Percentiles rank a stretch among this genome's conserved stretches.
Evolutionary conservation across 176 grass and related monocot genomes (phyloP).

Genomic region (Oryza nivara): DNA sequence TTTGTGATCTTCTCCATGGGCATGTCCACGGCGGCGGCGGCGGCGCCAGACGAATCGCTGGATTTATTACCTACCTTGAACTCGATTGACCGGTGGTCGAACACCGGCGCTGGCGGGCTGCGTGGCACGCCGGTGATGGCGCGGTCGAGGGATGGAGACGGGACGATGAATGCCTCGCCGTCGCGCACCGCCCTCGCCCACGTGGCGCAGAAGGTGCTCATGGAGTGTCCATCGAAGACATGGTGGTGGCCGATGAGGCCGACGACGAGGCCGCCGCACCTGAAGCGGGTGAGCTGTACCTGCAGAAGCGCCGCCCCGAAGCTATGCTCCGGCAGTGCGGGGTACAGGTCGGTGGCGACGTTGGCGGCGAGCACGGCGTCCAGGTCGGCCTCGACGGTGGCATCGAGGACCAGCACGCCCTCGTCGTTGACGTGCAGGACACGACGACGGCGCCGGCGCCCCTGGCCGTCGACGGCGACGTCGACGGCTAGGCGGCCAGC

Average conservation of each 20-base stretch:
- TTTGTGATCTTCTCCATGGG: slow-evolving; percentile 2
- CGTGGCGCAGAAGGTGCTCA: slow-evolving; percentile 6
- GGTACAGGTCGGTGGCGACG: slow-evolving; percentile 18
- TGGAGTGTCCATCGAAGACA: slow-evolving; percentile 31
- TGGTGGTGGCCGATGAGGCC: slow-evolving; percentile 14
- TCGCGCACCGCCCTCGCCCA: slow-evolving; percentile 36
- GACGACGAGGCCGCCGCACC: slow-evolving; percentile 43
- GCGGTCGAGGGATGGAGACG: not conserved
- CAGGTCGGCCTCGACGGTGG: too few relatives aligned
- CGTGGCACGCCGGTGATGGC: slow-evolving; percentile 3
- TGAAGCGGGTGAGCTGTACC: slow-evolving; percentile 41
- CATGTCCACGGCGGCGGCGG: too few relatives aligned
- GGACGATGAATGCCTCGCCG: not conserved
- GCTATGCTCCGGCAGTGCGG: not conserved
- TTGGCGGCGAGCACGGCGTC: not conserved
- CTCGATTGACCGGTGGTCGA: slow-evolving; percentile 40
- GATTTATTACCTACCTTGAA: slow-evolving; percentile 4
- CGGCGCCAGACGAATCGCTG: not conserved
- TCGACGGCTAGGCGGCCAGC: not conserved
- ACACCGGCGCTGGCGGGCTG: not conserved
- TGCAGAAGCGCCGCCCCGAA: slow-evolving; percentile 18
- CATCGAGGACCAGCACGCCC: too few relatives aligned
- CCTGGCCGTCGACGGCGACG: not conserved
- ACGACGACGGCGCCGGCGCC: too few relatives aligned
- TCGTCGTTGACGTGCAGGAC: too few relatives aligned